Evolutionary conservation across 176 grass and related monocot genomes (phyloP), one percentile per base, ranked within the genome.

Genomic region (Oryza longistaminata): DNA sequence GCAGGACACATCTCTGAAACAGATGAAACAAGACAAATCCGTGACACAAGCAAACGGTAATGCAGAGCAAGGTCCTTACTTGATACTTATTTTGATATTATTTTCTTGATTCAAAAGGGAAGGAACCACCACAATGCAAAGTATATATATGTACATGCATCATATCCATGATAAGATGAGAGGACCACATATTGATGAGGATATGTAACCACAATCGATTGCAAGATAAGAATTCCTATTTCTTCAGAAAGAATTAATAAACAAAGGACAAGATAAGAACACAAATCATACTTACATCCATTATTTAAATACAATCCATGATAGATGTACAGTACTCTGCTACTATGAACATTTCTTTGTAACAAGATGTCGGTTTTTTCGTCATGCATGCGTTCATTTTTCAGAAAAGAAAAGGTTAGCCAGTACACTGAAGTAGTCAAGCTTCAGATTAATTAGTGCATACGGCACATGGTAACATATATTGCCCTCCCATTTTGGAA

Each of bases 131-230:
- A 3, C 68, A 49, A 62, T 80, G 26, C 34, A 73, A 82, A 64
- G 27, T 37, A 62, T 67, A 46, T 78, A 67, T 70, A 64, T 70
- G 45, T 67, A 34, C 71, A 67, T 75, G 49, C 39, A 40, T 40
- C 39, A 40, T 40, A 64, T 81, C 77, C 73, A 82, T 8, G 79
- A 44, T 86, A 71, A 86, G 62, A 50, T 82, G 58, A 69, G 60
- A 74, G 74, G 88, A 79, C 84, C 80, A 90, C 84, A 69, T 27
- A 69, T n/a, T 37, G 61, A 83, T 21, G 60, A 79, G 46, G 84
- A 87, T 60, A 82, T 74, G 48, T 68, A 87, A 87, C 68, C 31
- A 27, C 31, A 27, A 87, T 61, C 33, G 15, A 79, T 83, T 64
- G 68, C 62, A 87, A 83, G 84, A 90, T 86, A 90, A 68, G 26